phyloP scores from a whole-genome alignment of 805 yeast genomes.

The Candida argentea region DNA sequence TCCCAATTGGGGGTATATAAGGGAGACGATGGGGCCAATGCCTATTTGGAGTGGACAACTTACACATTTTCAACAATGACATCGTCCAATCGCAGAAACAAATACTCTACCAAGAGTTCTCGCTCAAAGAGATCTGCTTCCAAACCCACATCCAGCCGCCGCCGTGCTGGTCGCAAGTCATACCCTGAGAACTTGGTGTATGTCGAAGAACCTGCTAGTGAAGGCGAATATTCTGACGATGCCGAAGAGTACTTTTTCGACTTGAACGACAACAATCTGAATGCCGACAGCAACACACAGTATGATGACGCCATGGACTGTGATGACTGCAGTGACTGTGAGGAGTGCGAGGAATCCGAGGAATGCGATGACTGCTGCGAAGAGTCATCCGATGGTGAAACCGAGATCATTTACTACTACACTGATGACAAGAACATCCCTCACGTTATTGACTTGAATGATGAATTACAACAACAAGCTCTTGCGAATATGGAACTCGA shows the following conservation, averaged over 20 bases:
- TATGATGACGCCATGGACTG: constrained; percentile 8
- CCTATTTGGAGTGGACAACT: too few species aligned
- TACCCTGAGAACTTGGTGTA: constrained; percentile 27
- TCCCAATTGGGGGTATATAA: too few species aligned
- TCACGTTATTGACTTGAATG: constrained; percentile 20
- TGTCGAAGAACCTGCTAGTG: constrained; percentile 35
- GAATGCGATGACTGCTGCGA: constrained; percentile 6
- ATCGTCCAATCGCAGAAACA: neutral
- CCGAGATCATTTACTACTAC: constrained; percentile 6
- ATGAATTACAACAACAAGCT: constrained; percentile 23
- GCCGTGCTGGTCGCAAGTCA: constrained; percentile 13
- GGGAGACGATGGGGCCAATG: too few species aligned
- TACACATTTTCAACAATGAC: neutral
- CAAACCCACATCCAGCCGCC: constrained; percentile 15
- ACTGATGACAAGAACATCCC: constrained; percentile 8
- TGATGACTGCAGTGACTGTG: constrained; percentile 19
- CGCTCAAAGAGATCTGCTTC: constrained; percentile 1
- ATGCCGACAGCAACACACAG: constrained; percentile 8
- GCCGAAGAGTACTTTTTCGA: constrained; percentile 22
- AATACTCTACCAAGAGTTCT: constrained; percentile 3
- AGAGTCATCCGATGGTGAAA: constrained; percentile 10
- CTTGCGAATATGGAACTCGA: constrained; percentile 13
- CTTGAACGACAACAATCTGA: constrained; percentile 12
- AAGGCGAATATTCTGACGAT: constrained; percentile 16
- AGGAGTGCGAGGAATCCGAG: constrained; percentile 13